Percentiles rank a stretch among this genome's conserved stretches.
These are phyloP conservation scores for Leccinum disarticulatum DNA, from an alignment of 768 basidiomycete genomes.

Conservation along the genomic window DNA sequence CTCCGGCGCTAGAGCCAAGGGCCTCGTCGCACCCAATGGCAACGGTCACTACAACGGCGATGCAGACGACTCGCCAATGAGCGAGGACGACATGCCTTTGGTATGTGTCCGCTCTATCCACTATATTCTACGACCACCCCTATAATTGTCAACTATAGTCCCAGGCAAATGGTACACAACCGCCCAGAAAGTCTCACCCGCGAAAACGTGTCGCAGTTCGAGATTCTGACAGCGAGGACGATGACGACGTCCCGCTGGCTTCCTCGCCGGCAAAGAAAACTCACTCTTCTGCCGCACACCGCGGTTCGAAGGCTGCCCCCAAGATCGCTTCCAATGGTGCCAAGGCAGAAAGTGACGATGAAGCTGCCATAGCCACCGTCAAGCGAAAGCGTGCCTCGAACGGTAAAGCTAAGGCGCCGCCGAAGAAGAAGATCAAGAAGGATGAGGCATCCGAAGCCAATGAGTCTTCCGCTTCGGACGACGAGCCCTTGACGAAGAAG, in stretches of 20 bases:
- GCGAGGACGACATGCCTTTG: slow-evolving; percentile 71
- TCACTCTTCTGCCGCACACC: slow-evolving; percentile 39
- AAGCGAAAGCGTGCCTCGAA: slow-evolving; percentile 48
- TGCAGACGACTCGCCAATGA: slow-evolving; percentile 50
- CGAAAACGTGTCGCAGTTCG: slow-evolving; percentile 58
- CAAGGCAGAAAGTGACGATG: slow-evolving; percentile 39
- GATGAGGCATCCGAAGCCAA: slow-evolving; percentile 37
- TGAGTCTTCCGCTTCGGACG: slow-evolving; percentile 32
- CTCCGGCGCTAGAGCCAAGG: slow-evolving; percentile 43
- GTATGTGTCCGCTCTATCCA: slow-evolving; percentile 41
- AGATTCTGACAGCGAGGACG: slow-evolving; percentile 61
- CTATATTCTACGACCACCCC: slow-evolving; percentile 12
- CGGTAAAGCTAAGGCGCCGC: slow-evolving; percentile 51
- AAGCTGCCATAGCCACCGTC: slow-evolving; percentile 42
- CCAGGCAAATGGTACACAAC: slow-evolving; percentile 52
- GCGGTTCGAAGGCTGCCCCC: slow-evolving; percentile 39
- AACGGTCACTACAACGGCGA: slow-evolving; percentile 40
- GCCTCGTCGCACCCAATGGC: slow-evolving; percentile 45
- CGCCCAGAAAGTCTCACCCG: slow-evolving; percentile 28
- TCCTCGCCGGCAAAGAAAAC: slow-evolving; percentile 65
- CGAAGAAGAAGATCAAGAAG: slow-evolving; percentile 65
- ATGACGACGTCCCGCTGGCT: slow-evolving; percentile 67
- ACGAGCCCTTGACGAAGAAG: slow-evolving; percentile 35
- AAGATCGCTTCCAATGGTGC: slow-evolving; percentile 37
- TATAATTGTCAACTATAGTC: slow-evolving; percentile 42